phyloP scores from a whole-genome alignment of 345 rosid genomes.

The Corymbia maculata region DNA sequence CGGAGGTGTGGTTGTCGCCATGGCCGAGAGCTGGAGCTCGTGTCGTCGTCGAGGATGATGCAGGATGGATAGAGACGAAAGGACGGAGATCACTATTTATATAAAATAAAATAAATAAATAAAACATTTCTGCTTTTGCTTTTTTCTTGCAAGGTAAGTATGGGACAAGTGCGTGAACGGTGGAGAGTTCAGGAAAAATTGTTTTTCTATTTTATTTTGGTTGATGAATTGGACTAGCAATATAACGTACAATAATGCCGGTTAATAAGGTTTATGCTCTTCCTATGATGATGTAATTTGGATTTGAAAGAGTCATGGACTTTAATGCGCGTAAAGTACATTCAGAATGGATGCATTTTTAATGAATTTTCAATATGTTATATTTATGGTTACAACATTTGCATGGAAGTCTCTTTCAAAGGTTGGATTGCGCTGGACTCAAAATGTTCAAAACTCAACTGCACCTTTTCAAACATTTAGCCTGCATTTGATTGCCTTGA shows the following conservation, averaged over 20 bases:
- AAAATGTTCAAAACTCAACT: no score
- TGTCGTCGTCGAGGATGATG: background rate
- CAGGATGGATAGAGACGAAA: background rate
- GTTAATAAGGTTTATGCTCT: background rate
- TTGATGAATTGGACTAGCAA: background rate
- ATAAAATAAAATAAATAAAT: no score
- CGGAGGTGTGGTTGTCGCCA: background rate
- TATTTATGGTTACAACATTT: no score
- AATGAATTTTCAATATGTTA: no score
- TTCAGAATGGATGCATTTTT: no score
- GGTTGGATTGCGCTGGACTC: no score
- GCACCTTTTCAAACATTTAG: no score
- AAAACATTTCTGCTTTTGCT: background rate
- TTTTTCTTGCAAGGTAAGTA: background rate
- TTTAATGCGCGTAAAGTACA: no score
- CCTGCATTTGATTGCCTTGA: no score
- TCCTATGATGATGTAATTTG: background rate
- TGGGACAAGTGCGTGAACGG: background rate
- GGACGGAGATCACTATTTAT: background rate
- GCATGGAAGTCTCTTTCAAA: no score
- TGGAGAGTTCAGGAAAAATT: background rate
- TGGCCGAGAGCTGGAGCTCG: background rate
- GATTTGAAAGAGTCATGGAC: background rate
- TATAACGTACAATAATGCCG: background rate
- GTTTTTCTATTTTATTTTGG: background rate